A percentile compares a stretch with the other conserved stretches of the same genome.
phyloP scores from a whole-genome alignment of 2,329 filamentous ascomycete species.

The Botryotinia calthae region DNA sequence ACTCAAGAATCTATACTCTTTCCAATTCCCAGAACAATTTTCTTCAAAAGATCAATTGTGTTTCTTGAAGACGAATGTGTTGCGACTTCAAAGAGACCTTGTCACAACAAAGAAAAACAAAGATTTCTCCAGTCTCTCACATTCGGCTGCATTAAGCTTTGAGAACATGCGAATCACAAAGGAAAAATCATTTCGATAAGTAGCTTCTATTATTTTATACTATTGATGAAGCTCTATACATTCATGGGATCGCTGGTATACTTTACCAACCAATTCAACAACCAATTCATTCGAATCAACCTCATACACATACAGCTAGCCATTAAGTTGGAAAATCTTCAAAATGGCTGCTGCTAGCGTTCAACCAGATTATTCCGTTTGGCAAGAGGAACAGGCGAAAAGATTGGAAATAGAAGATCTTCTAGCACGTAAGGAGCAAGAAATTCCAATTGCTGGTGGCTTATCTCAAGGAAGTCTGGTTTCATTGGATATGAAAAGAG shows the following conservation, averaged over 20 bases:
- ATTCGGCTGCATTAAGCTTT: neutral
- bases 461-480: neutral
- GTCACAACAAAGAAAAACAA: slow-evolving; percentile 12
- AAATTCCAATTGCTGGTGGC: neutral
- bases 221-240: neutral
- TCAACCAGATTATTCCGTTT: neutral
- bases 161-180: neutral
- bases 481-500: neutral
- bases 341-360: neutral
- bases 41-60: slow-evolving; percentile 1
- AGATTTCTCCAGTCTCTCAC: neutral
- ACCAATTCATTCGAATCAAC: neutral
- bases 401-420: neutral
- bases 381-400: neutral
- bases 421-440: neutral
- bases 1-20: neutral
- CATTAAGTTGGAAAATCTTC: neutral
- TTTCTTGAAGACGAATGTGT: neutral
- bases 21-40: neutral
- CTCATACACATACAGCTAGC: neutral
- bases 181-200: neutral
- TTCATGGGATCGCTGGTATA: neutral
- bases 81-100: neutral
- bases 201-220: neutral
- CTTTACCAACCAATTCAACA: neutral